Evolutionary conservation across 441 rosid genomes (phyloP), one percentile per base, ranked within the genome.

Genomic region (Biscutella auriculata): DNA sequence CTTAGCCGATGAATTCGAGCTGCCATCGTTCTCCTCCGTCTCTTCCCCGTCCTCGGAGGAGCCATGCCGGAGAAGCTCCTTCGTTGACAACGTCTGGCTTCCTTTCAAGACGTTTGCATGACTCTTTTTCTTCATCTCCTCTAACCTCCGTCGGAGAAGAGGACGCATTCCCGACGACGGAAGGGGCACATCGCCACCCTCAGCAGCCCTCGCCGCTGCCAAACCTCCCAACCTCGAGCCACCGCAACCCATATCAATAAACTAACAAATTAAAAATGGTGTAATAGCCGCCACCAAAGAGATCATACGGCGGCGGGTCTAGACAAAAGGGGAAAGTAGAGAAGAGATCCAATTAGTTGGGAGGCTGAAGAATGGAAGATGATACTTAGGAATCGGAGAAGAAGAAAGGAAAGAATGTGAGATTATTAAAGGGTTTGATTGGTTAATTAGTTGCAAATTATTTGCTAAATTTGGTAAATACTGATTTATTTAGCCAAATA

Each of bases 171-270:
- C 76, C 23, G 23, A 19, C 2, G 63, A 55, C 8, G 73, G 74
- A 40, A 68, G 28, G 9, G 53, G 47, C n/a, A 53, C 61, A 43
- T 44, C 79, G 3, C 51, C 63, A 5, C 44, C 46, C 9, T 56
- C 50, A 6, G 17, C 62, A 2, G 45, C 44, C 43, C 60, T 62
- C 8, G n/a, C 56, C 13, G 16, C 5, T 17, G 40, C 57, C 12
- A 4, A 47, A 52, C 55, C 55, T 35, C 66, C 74, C 27, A 64
- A 29, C 59, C 62, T 77, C 7, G 93, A 85, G 32, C 41, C 64
- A 4, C 74, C 73, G 36, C 79, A 69, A 40, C 85, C 93, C 94
- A 81, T 85, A 42, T 53, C 21, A 44, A 44, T 8, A 35, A 59
- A 14, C 17, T 60, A 67, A 36, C 15, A 44, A 66, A 44, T 19